These are phyloP conservation scores for Hymenochaete sp. DNA, from an alignment of 1,284 basidiomycete genomes.

Conservation along the genomic window DNA sequence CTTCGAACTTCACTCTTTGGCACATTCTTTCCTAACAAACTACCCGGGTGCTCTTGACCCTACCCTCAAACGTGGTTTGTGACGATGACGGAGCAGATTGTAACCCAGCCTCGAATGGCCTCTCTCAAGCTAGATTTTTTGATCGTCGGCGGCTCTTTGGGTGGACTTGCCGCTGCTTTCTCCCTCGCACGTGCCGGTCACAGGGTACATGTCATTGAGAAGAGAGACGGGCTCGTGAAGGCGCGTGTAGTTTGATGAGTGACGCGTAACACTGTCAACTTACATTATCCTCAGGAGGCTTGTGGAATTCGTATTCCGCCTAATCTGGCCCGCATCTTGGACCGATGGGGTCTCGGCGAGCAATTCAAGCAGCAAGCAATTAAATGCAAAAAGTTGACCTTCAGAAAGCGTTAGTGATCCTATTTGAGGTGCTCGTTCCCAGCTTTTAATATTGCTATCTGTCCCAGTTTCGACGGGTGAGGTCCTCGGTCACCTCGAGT, in stretches of 20 bases:
- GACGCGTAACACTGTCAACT: not conserved
- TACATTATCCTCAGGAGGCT: conserved; percentile 20
- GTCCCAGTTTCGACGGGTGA: conserved; percentile 38
- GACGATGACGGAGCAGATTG: conserved; percentile 5
- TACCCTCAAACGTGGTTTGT: not conserved
- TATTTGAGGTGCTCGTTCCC: not conserved
- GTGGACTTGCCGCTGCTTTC: conserved; percentile 44
- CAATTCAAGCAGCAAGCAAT: conserved; percentile 19
- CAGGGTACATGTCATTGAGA: conserved; percentile 43
- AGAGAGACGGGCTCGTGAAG: conserved; percentile 28
- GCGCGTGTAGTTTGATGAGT: conserved; percentile 22
- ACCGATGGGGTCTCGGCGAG: conserved; percentile 24
- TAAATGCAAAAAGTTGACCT: conserved; percentile 14
- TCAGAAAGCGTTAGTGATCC: conserved; percentile 10
- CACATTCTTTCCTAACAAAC: not conserved
- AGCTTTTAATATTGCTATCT: no score
- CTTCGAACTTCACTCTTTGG: not conserved
- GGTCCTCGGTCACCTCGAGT: conserved; percentile 37
- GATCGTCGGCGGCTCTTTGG: conserved; percentile 23
- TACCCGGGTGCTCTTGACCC: not conserved
- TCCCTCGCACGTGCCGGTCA: conserved; percentile 42
- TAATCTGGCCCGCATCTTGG: conserved; percentile 24
- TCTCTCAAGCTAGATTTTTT: conserved; percentile 19
- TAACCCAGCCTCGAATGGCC: conserved; percentile 6
- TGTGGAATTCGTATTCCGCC: conserved; percentile 28